Conservation (phyloP, 306 rosid genomes). For the Benincasa hispida region DNA sequence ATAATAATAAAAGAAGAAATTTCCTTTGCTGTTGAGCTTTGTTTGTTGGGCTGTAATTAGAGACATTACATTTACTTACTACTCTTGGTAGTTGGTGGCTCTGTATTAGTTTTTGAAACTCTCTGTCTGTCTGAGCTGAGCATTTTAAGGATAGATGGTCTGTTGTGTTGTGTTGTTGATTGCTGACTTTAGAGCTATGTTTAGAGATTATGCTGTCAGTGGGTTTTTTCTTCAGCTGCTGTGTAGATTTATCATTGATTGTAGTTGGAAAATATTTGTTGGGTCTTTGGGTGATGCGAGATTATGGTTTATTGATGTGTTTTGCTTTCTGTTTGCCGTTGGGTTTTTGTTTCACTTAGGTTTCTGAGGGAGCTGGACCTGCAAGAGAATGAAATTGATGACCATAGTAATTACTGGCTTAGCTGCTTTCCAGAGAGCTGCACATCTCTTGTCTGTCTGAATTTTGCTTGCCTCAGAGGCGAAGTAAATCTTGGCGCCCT, state of each 20-base stretch:
- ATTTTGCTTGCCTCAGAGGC: conserved; percentile 89
- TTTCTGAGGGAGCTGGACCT: conserved; percentile 79
- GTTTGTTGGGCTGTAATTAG: not conserved
- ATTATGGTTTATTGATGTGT: not conserved
- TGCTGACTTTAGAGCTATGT: not conserved
- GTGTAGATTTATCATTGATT: not conserved
- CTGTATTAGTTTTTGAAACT: not conserved
- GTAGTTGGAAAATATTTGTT: not conserved
- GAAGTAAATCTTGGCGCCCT: conserved; percentile 55
- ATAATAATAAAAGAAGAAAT: too few species aligned
- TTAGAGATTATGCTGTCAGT: not conserved
- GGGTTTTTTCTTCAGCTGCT: not conserved
- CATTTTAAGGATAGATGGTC: not conserved
- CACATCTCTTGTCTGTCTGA: conserved; percentile 72
- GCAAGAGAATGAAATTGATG: conserved; percentile 91
- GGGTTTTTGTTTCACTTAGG: conserved; percentile 19
- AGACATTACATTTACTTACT: not conserved
- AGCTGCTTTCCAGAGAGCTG: conserved; percentile 76
- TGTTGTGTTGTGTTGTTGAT: not conserved
- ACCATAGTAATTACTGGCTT: conserved; percentile 77
- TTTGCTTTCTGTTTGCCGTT: not conserved
- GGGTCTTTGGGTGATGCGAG: not conserved
- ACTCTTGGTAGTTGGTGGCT: not conserved
- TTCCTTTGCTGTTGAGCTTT: not conserved
- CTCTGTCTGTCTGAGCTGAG: not conserved